Evolutionary conservation across 306 rosid genomes (phyloP).

Genomic region (Mimosa pudica): DNA sequence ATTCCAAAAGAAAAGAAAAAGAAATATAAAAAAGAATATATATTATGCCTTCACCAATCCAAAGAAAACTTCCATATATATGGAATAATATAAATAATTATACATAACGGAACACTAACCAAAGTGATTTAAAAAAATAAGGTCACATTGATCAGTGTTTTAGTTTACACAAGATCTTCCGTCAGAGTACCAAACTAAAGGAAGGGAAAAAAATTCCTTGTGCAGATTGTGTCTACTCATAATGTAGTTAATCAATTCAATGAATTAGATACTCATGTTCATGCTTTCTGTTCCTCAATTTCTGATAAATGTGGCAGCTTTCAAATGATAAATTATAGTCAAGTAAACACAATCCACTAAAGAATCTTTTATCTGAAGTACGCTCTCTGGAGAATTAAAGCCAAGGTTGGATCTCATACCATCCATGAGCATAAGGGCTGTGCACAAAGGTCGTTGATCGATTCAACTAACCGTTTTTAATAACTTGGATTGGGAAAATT

Average conservation of each 20-base stretch:
- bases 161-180: neutral
- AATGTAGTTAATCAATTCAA: neutral
- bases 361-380: neutral
- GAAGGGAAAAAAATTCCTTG: neutral
- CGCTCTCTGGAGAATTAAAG: neutral
- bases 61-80: neutral
- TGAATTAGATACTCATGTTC: neutral
- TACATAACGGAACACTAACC: neutral
- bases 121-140: neutral
- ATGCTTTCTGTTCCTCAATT: neutral
- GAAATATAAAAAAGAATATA: neutral
- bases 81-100: neutral
- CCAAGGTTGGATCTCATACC: neutral
- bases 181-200: constrained; percentile 1
- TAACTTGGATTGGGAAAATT: neutral
- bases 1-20: neutral
- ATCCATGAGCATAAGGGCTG: neutral
- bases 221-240: neutral
- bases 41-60: neutral
- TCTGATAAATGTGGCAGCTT: neutral
- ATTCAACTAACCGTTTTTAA: neutral
- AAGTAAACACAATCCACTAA: neutral
- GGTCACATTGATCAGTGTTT: constrained; percentile 4
- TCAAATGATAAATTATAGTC: neutral
- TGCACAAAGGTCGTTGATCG: neutral